Base-by-base conservation (phyloP, 2,329 filamentous ascomycete species). In the Penicillium sp. region DNA sequence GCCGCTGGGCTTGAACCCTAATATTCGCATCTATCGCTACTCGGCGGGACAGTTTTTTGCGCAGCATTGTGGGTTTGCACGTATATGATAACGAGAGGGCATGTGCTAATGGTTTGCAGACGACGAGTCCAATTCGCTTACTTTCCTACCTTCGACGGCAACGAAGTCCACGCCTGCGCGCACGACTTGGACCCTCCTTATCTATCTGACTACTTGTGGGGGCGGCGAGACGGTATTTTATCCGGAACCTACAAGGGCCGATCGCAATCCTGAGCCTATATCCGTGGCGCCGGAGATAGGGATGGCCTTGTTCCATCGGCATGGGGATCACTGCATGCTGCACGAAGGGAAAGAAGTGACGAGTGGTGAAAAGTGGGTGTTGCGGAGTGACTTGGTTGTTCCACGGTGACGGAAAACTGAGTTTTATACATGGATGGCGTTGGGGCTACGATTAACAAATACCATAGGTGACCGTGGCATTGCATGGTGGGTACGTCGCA, bases 201-300 rank as follows among this genome's bases (percentile, higher is more conserved):
- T 96, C 31, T 97, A 96, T 66, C 80, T 96, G 48, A 94, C 89
- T 1, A 90, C 88, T 4, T 95, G 91, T 63, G 70, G 82, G 20
- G 92, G 92, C 20, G 92, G 92, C 28, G 90, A 96, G 72, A 96
- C 92, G 0, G 89, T 94, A 28, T 96, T 96, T 71, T 95, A 95
- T 67, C 89, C 89, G 0, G 84, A 89, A 22, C 62, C 75, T 13
- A 72, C 76, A 11, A 69, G 78, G 2, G 67, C 77, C 16, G 69
- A 51, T 63, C 74, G 54, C 60, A 70, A 69, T 31, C 69, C 79
- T 16, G 82, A 88, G 61, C 88, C 87, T 16, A 81, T 95, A 45
- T 79, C 84, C 1, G 84, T 95, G 6, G 80, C 80, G 0, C 82
- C 89, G 10, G 89, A 95, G 69, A 87, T 87, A n/a, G 92, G 92